A percentile compares a stretch with the other conserved stretches of the same genome.
Evolutionary conservation across 805 yeast genomes (phyloP).

Genomic region (Candida montana): DNA sequence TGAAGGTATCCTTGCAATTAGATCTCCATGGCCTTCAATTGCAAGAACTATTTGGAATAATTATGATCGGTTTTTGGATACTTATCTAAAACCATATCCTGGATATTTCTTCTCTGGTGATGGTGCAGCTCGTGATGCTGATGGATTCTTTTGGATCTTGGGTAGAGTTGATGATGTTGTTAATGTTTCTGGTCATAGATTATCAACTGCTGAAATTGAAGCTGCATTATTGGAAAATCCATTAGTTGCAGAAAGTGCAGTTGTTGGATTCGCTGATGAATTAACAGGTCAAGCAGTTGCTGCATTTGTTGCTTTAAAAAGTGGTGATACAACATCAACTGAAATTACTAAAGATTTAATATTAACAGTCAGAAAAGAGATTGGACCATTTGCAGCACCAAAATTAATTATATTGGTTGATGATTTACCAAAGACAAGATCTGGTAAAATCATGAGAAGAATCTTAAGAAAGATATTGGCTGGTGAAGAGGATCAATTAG

Average conservation of each 20-base stretch:
- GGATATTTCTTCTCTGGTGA: constrained; percentile 85
- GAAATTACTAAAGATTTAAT: constrained; percentile 56
- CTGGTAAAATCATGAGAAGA: constrained; percentile 86
- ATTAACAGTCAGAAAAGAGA: constrained; percentile 68
- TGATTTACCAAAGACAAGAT: constrained; percentile 81
- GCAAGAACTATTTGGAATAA: constrained; percentile 79
- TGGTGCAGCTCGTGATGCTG: constrained; percentile 82
- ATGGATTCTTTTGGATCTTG: constrained; percentile 80
- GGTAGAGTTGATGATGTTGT: constrained; percentile 90
- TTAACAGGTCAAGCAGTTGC: constrained; percentile 85
- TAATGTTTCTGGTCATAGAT: constrained; percentile 79
- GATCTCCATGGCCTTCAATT: constrained; percentile 79
- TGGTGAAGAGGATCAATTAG: constrained; percentile 74
- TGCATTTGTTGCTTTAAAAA: constrained; percentile 71
- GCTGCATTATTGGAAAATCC: constrained; percentile 72
- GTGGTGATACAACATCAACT: constrained; percentile 20
- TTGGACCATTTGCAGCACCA: constrained; percentile 86
- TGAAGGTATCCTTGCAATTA: constrained; percentile 76
- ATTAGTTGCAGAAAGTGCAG: constrained; percentile 73
- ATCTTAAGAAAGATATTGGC: constrained; percentile 72
- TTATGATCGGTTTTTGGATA: constrained; percentile 68
- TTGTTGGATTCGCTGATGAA: constrained; percentile 78
- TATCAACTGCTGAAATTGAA: constrained; percentile 87
- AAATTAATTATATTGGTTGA: constrained; percentile 65
- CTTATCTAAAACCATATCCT: constrained; percentile 78